Conservation (phyloP, 805 yeast species). For the Candida patagonica region DNA sequence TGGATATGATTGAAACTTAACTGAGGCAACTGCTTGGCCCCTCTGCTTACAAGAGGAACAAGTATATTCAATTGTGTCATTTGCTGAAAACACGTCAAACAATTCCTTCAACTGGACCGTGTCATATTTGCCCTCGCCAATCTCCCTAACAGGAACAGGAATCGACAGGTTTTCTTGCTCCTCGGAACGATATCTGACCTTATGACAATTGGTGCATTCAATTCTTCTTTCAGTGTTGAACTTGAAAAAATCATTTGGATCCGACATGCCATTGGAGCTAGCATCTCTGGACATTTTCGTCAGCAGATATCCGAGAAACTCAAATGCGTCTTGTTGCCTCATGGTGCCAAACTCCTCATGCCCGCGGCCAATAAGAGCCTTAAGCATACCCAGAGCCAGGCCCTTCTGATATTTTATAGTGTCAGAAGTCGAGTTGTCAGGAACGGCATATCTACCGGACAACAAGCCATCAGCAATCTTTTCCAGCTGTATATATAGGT, state of each 20-base stretch:
- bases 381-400: conserved; percentile 66
- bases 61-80: conserved; percentile 52
- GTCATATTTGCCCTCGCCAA: conserved; percentile 41
- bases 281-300: conserved; percentile 37
- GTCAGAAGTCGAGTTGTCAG: conserved; percentile 28
- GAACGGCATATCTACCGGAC: conserved; percentile 64
- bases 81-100: conserved; percentile 35
- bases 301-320: conserved; percentile 62
- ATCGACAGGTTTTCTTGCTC: conserved; percentile 57
- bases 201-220: conserved; percentile 46
- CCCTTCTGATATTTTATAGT: conserved; percentile 52
- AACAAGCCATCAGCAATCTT: conserved; percentile 73
- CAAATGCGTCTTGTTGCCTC: conserved; percentile 93
- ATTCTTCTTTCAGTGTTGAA: conserved; percentile 59
- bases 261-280: conserved; percentile 12
- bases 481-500: conserved; percentile 63
- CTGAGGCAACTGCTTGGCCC: conserved; percentile 32
- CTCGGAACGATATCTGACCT: conserved; percentile 49
- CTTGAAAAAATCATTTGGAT: conserved; percentile 46
- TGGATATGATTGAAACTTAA: conserved; percentile 57
- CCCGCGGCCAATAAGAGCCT: conserved; percentile 62
- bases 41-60: conserved; percentile 45
- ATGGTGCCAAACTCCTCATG: conserved; percentile 79
- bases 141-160: conserved; percentile 35
- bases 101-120: conserved; percentile 42